phyloP scores from a whole-genome alignment of 768 basidiomycete species.

The Trametes coccinea region DNA sequence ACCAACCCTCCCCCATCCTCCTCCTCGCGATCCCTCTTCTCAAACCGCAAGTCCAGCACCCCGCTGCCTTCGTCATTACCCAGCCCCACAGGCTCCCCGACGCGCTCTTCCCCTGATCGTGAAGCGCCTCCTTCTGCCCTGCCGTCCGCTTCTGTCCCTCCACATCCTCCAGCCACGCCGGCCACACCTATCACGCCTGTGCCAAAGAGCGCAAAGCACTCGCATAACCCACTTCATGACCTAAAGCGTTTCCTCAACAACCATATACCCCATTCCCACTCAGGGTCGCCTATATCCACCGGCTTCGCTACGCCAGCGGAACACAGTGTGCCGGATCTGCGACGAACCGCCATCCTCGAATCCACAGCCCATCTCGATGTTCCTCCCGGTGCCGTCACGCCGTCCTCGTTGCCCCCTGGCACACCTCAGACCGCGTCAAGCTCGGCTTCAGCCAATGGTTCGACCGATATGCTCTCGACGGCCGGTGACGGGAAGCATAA shows the following conservation, averaged over 20 bases:
- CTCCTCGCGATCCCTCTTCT: constrained; percentile 27
- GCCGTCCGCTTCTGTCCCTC: constrained; percentile 2
- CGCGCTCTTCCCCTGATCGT: constrained; percentile 16
- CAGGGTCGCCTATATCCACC: constrained; percentile 26
- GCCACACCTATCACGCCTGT: constrained; percentile 13
- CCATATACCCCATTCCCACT: constrained; percentile 67
- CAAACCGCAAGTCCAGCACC: constrained; percentile 23
- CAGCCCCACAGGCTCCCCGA: constrained; percentile 16
- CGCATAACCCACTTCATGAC: constrained; percentile 81
- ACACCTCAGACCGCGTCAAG: constrained; percentile 15
- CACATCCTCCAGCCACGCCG: constrained; percentile 1
- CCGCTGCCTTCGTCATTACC: constrained; percentile 18
- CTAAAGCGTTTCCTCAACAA: constrained; percentile 94
- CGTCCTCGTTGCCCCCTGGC: constrained; percentile 17
- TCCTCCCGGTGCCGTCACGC: constrained; percentile 27
- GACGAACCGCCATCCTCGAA: constrained; percentile 39
- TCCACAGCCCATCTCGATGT: constrained; percentile 35
- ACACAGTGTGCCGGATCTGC: constrained; percentile 36
- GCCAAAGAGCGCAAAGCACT: constrained; percentile 36
- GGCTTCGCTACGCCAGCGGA: constrained; percentile 27
- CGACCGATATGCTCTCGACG: constrained; percentile 17
- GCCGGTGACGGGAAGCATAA: constrained; percentile 24
- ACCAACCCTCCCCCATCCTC: constrained; percentile 11
- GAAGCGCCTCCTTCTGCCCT: constrained; percentile 12
- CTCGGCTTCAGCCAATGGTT: constrained; percentile 9